These are phyloP conservation scores for Penicillium sp. DNA, from an alignment of 2,329 filamentous ascomycete species.

Conservation along the genomic window DNA sequence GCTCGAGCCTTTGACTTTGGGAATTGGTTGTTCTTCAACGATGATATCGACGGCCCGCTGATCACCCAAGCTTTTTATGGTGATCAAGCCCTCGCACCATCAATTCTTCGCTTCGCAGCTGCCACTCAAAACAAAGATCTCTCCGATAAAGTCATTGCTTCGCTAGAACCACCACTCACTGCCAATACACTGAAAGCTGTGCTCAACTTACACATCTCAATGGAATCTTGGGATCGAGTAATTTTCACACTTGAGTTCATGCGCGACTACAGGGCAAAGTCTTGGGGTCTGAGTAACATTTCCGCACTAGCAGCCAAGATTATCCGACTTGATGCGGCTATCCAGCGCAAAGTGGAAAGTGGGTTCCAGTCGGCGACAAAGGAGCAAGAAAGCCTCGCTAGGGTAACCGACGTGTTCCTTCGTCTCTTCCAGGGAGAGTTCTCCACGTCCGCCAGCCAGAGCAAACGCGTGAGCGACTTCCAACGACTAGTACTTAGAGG, in stretches of 20 bases:
- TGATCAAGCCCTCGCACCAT: conserved; percentile 54
- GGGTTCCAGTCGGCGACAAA: neutral
- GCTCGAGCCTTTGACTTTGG: conserved; percentile 55
- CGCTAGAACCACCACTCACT: conserved; percentile 37
- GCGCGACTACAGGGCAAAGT: conserved; percentile 36
- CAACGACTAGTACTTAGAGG: conserved; percentile 36
- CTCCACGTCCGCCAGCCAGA: conserved; percentile 24
- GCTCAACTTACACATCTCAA: conserved; percentile 37
- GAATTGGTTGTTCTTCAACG: conserved; percentile 57
- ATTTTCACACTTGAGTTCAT: conserved; percentile 38
- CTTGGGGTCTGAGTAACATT: conserved; percentile 45
- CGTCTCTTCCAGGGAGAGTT: conserved; percentile 42
- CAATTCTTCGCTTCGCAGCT: conserved; percentile 59
- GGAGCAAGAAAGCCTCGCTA: conserved; percentile 22
- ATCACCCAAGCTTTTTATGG: conserved; percentile 52
- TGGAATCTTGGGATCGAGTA: conserved; percentile 40
- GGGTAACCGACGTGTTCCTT: conserved; percentile 37
- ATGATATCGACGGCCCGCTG: conserved; percentile 59
- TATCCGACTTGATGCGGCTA: conserved; percentile 42
- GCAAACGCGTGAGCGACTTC: conserved; percentile 23
- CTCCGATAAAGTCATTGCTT: conserved; percentile 32
- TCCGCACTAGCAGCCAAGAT: conserved; percentile 42
- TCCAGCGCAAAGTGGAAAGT: conserved; percentile 21
- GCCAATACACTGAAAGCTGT: conserved; percentile 42
- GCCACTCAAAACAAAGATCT: conserved; percentile 50